phyloP scores from a whole-genome alignment of 179 eudicot species.

The Gypsophila paniculata region DNA sequence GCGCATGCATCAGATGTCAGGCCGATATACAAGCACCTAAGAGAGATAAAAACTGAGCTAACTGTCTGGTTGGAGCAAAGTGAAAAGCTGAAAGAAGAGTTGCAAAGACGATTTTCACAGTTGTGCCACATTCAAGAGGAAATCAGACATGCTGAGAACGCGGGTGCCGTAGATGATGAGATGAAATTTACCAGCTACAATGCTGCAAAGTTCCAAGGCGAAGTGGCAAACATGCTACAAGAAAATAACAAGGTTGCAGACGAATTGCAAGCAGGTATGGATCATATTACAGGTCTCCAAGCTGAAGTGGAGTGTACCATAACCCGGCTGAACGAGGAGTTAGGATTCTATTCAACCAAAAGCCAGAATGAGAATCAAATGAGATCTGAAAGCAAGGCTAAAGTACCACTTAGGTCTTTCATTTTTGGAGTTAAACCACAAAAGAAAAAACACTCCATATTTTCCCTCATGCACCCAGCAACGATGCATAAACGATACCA shows the following conservation, averaged over 20 bases:
- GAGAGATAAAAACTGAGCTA: constrained; percentile 62
- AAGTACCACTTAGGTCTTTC: constrained; percentile 62
- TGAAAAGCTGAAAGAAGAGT: constrained; percentile 54
- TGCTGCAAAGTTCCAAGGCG: constrained; percentile 87
- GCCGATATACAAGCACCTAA: constrained; percentile 68
- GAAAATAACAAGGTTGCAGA: constrained; percentile 76
- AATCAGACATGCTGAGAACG: constrained; percentile 50
- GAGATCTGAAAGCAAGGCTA: constrained; percentile 30
- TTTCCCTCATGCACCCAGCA: constrained; percentile 51
- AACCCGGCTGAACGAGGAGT: constrained; percentile 43
- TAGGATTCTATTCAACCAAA: constrained; percentile 38
- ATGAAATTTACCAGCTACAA: constrained; percentile 66
- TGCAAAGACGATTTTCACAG: constrained; percentile 49
- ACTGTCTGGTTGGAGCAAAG: constrained; percentile 68
- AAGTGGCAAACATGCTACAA: constrained; percentile 83
- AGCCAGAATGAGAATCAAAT: constrained; percentile 34
- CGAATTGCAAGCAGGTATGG: constrained; percentile 66
- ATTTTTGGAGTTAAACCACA: constrained; percentile 64
- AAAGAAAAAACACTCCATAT: constrained; percentile 57
- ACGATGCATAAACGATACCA: constrained; percentile 33
- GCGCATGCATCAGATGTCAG: constrained; percentile 45
- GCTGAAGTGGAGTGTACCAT: constrained; percentile 51
- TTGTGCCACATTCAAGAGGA: constrained; percentile 62
- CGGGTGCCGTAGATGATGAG: constrained; percentile 57
- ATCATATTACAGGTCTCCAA: constrained; percentile 51